Percentiles rank a stretch among this genome's conserved stretches.
Conservation (phyloP, 352 stramenopile genomes). For the Globisporangium cystogenes region DNA sequence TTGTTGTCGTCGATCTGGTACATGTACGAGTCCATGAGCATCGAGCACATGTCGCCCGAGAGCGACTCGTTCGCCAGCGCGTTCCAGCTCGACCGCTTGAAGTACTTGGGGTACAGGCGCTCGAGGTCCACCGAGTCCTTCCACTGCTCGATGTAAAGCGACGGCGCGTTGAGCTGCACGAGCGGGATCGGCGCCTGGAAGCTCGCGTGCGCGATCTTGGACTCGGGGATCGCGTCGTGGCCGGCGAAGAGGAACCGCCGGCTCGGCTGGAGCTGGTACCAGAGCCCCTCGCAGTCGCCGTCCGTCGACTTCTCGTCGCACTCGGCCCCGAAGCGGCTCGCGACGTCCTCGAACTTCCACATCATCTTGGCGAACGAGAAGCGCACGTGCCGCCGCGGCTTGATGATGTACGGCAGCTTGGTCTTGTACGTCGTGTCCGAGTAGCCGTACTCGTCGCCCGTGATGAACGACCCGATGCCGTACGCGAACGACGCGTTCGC, state of each 20-base stretch:
- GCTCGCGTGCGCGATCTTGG: slow-evolving; percentile 17
- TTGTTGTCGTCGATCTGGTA: slow-evolving; percentile 33
- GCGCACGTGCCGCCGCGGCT: slow-evolving; percentile 27
- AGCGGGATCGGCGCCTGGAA: slow-evolving; percentile 37
- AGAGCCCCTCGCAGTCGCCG: slow-evolving; percentile 26
- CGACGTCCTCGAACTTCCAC: slow-evolving; percentile 27
- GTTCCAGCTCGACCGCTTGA: slow-evolving; percentile 18
- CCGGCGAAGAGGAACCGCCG: slow-evolving; percentile 38
- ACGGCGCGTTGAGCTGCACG: slow-evolving; percentile 33
- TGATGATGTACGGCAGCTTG: slow-evolving; percentile 23
- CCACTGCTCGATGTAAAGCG: slow-evolving; percentile 10
- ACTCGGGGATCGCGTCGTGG: slow-evolving; percentile 20
- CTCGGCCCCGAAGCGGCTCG: slow-evolving; percentile 23
- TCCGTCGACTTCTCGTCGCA: slow-evolving; percentile 19
- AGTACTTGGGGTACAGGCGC: slow-evolving; percentile 22
- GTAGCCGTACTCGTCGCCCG: slow-evolving; percentile 25
- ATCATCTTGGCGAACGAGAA: slow-evolving; percentile 37
- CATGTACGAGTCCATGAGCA: slow-evolving; percentile 44
- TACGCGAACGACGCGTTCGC: slow-evolving; percentile 19
- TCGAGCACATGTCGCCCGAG: slow-evolving; percentile 20
- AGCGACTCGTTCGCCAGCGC: slow-evolving; percentile 16
- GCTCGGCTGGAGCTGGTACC: slow-evolving; percentile 34
- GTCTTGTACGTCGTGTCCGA: slow-evolving; percentile 9
- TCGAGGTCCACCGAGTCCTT: slow-evolving; percentile 15
- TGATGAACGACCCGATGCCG: slow-evolving; percentile 28